Base-by-base conservation (phyloP, 2,329 filamentous ascomycete species). In the Pestalotiopsis sp. region DNA sequence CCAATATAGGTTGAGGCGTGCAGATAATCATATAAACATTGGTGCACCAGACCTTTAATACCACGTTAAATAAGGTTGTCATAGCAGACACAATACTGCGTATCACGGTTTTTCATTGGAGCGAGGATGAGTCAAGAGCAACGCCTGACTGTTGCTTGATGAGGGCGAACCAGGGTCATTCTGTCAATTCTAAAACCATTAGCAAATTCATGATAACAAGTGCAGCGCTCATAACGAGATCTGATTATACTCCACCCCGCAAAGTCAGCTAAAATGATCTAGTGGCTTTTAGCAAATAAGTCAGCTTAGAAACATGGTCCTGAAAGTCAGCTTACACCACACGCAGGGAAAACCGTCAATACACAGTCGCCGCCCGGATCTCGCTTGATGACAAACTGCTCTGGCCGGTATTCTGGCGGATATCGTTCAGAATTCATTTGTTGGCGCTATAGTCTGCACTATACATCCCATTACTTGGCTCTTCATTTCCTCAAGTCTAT, bases 321-420 rank as follows among this genome's bases (percentile, higher is more conserved):
- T 62, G 31, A 38, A 62, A 41, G 59, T 62, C 59, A 62, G 59
- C 59, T 62, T 62, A 62, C 59, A 62, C 27, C 59, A 62, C 13
- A 62, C 14, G 59, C 1, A 62, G 31, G 9, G 17, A 62, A 3
- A 27, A 59, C 17, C 36, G 59, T 4, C 59, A 41, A 41, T 25
- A 20, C 36, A 13, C 14, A 25, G 13, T 41, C 5, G 20, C 14
- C 6, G 5, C 14, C 59, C 59, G 59, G 59, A 39, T 62, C 14
- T 62, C 59, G 59, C 57, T 31, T 59, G 20, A 31, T 59, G 20
- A 27, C 3, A 25, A 5, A 27, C 57, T 4, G 57, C 11, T 2
- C 57, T 31, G 9, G 57, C 25, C 31, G 7, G 17, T 31, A 23
- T 27, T 59, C 11, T 13, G 23, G 57, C 3, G 57, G 57, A 59